These are phyloP conservation scores for Phytophthora pinifolia DNA, from an alignment of 352 stramenopile species.

Conservation along the genomic window DNA sequence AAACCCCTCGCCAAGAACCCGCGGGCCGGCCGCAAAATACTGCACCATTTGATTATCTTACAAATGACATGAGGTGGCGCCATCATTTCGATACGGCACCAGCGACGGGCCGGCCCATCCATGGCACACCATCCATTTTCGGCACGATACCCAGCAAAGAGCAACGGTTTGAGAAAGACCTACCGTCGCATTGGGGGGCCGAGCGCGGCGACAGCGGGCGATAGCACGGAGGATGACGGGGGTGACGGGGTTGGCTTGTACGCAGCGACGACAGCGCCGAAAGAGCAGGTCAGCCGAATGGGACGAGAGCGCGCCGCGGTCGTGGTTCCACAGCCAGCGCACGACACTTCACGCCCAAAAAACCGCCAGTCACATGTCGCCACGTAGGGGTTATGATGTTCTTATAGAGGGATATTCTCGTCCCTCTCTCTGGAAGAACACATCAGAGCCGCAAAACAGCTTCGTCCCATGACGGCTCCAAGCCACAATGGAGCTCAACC, in stretches of 20 bases:
- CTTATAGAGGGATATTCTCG: constrained; percentile 36
- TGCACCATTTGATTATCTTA: constrained; percentile 4
- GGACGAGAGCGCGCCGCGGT: neutral
- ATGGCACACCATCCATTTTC: constrained; percentile 32
- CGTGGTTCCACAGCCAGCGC: neutral
- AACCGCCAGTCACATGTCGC: constrained; percentile 37
- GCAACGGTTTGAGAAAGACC: constrained; percentile 23
- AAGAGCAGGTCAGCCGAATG: neutral
- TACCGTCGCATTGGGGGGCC: constrained; percentile 4
- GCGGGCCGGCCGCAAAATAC: constrained; percentile 15
- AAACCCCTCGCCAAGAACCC: constrained; percentile 17
- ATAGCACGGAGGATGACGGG: no score
- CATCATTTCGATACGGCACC: constrained; percentile 16
- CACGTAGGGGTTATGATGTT: constrained; percentile 37
- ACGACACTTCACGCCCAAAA: constrained; percentile 16
- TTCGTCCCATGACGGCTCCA: neutral
- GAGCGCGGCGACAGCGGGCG: no score
- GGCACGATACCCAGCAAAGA: constrained; percentile 22
- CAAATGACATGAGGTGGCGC: neutral
- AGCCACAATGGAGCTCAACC: no score
- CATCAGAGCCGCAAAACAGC: neutral
- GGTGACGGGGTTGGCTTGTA: no score
- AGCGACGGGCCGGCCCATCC: constrained; percentile 10
- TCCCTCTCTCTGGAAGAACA: constrained; percentile 3
- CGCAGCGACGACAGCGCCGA: no score